phyloP scores from a whole-genome alignment of 2,329 filamentous ascomycete species.

The Cordyceps tenuipes region DNA sequence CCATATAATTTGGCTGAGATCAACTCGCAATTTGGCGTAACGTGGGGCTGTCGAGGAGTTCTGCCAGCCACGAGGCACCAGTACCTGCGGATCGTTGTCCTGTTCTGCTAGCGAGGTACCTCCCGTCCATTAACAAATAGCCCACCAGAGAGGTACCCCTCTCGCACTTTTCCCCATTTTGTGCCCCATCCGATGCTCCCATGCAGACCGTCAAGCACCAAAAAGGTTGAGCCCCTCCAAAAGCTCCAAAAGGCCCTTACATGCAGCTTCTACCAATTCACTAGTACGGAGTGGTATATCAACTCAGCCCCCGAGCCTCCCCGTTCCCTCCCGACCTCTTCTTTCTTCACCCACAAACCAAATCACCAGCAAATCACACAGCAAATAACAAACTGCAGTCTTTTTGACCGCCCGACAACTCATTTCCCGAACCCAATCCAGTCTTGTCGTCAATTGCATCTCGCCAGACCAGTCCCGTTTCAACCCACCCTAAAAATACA shows the following conservation, averaged over 20 bases:
- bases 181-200: neutral
- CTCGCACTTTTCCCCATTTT: neutral
- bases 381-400: neutral
- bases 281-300: neutral
- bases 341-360: slow-evolving; percentile 10
- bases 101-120: neutral
- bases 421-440: neutral
- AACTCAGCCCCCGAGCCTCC: slow-evolving; percentile 16
- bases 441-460: slow-evolving; percentile 3
- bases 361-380: neutral
- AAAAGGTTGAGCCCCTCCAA: slow-evolving; percentile 11
- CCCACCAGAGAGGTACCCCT: neutral
- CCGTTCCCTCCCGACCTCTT: slow-evolving; percentile 11
- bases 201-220: neutral
- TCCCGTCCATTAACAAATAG: neutral
- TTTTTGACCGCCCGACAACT: neutral
- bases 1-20: neutral
- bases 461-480: neutral
- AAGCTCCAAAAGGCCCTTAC: neutral
- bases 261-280: slow-evolving; percentile 14
- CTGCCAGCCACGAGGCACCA: neutral
- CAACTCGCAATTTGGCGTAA: neutral
- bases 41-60: neutral
- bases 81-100: neutral
- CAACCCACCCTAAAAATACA: neutral